Conservation (phyloP, 768 basidiomycete genomes). For the Tricholoma bakamatsutake region DNA sequence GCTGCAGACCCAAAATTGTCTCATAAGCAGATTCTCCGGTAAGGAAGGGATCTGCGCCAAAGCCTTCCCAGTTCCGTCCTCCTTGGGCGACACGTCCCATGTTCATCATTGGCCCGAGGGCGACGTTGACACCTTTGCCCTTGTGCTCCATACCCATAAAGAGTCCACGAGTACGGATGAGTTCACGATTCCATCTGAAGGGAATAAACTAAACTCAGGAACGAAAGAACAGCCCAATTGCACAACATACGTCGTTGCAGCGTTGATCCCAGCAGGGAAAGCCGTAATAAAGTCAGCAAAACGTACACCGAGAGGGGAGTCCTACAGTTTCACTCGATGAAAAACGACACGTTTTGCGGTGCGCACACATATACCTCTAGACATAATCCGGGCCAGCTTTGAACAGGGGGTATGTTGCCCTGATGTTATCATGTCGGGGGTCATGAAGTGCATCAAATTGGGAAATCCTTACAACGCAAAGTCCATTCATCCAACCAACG, state of each 20-base stretch:
- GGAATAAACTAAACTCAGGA: neutral
- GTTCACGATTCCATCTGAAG: constrained; percentile 63
- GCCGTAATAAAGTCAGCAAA: constrained; percentile 65
- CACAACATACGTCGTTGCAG: constrained; percentile 65
- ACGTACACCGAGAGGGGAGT: constrained; percentile 77
- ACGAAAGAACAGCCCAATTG: neutral
- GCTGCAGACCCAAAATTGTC: constrained; percentile 79
- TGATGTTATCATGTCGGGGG: constrained; percentile 8
- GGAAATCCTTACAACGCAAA: constrained; percentile 51
- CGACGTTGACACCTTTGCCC: constrained; percentile 80
- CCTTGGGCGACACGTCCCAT: constrained; percentile 73
- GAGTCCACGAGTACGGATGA: constrained; percentile 71
- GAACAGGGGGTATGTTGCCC: constrained; percentile 55
- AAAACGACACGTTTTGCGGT: neutral
- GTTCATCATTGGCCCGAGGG: constrained; percentile 82
- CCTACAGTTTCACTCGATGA: constrained; percentile 25
- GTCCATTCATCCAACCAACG: constrained; percentile 58
- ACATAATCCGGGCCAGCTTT: constrained; percentile 65
- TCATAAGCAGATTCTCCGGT: constrained; percentile 74
- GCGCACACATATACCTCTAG: constrained; percentile 42
- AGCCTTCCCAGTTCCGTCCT: constrained; percentile 95
- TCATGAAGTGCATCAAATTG: neutral
- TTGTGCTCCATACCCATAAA: constrained; percentile 81
- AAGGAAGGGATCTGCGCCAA: constrained; percentile 86
- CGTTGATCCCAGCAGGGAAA: constrained; percentile 82